Percentiles rank a stretch among this genome's conserved stretches.
phyloP scores from a whole-genome alignment of 169 alveolate genomes.

The Neospora caninum region DNA sequence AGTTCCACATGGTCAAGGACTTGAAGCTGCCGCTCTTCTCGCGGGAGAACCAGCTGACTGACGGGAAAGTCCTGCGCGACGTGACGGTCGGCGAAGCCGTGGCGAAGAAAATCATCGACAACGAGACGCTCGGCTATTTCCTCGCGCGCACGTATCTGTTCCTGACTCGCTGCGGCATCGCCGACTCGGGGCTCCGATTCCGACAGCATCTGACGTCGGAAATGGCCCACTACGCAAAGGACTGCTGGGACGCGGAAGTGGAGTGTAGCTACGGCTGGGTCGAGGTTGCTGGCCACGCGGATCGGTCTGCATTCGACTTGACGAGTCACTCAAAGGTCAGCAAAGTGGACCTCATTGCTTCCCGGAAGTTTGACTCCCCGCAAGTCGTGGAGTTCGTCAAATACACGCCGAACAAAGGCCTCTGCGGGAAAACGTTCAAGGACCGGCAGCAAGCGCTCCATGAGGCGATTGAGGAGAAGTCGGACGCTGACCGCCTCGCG shows the following conservation, averaged over 20 bases:
- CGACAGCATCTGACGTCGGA: slow-evolving; percentile 96
- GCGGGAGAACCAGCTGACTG: slow-evolving; percentile 80
- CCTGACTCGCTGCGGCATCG: slow-evolving; percentile 91
- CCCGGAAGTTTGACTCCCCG: slow-evolving; percentile 48
- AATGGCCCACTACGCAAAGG: slow-evolving; percentile 99
- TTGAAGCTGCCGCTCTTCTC: slow-evolving; percentile 91
- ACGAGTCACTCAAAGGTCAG: slow-evolving; percentile 91
- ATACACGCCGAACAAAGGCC: slow-evolving; percentile 43
- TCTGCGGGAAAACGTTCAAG: slow-evolving; percentile 49
- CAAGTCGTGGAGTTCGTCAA: slow-evolving; percentile 50
- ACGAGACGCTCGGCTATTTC: slow-evolving; percentile 97
- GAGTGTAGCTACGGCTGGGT: slow-evolving; percentile 97
- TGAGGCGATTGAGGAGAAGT: slow-evolving; percentile 80
- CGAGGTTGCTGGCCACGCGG: slow-evolving; percentile 98
- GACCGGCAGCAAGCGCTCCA: slow-evolving; percentile 88
- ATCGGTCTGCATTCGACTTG: slow-evolving; percentile 94
- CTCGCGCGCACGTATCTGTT: slow-evolving; percentile 95
- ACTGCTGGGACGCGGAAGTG: slow-evolving; percentile 99
- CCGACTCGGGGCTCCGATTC: slow-evolving; percentile 92
- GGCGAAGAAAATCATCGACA: slow-evolving; percentile 81
- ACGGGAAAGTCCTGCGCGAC: slow-evolving; percentile 67
- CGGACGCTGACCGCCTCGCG: slow-evolving; percentile 65
- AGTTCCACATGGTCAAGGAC: slow-evolving; percentile 86
- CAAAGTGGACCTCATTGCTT: slow-evolving; percentile 72
- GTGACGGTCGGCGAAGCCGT: slow-evolving; percentile 93